Evolutionary conservation across 352 stramenopile genomes (phyloP).

Genomic region (Pythium apleroticum): DNA sequence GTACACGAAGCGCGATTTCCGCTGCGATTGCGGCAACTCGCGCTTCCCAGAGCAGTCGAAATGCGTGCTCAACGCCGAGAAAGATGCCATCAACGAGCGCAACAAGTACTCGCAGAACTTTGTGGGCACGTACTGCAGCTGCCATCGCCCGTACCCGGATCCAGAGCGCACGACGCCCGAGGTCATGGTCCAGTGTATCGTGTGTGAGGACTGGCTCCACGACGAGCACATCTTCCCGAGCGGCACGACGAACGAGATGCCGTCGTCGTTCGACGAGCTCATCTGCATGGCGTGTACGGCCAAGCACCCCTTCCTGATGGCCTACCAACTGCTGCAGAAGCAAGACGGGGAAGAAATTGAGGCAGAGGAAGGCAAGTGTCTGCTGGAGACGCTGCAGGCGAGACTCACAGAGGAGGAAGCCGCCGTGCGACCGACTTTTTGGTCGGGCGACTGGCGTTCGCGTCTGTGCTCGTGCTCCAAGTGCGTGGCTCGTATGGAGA

Average conservation of each 20-base stretch:
- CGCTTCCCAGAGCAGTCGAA: slow-evolving; percentile 41
- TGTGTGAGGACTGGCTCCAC: slow-evolving; percentile 82
- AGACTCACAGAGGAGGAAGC: slow-evolving; percentile 16
- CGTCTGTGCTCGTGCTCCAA: slow-evolving; percentile 53
- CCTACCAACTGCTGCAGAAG: slow-evolving; percentile 43
- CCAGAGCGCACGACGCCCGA: slow-evolving; percentile 63
- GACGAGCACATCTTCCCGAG: slow-evolving; percentile 58
- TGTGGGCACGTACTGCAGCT: slow-evolving; percentile 62
- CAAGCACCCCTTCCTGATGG: slow-evolving; percentile 62
- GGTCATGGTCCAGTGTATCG: slow-evolving; percentile 74
- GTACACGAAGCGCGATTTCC: slow-evolving; percentile 78
- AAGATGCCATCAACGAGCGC: slow-evolving; percentile 44
- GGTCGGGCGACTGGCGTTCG: slow-evolving; percentile 59
- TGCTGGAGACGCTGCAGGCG: slow-evolving; percentile 35
- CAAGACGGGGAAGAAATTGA: slow-evolving; percentile 17
- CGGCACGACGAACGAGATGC: background rate
- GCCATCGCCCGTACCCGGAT: slow-evolving; percentile 73
- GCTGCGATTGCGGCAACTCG: slow-evolving; percentile 71
- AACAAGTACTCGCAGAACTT: slow-evolving; percentile 82
- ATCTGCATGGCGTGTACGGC: slow-evolving; percentile 66
- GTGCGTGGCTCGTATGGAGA: slow-evolving; percentile 51
- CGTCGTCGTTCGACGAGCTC: slow-evolving; percentile 61
- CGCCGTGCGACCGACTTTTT: slow-evolving; percentile 50
- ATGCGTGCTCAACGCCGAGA: slow-evolving; percentile 60
- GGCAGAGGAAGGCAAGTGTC: slow-evolving; percentile 16